Conservation (phyloP, 1,139 yeast species). For the Diutina sp. region DNA sequence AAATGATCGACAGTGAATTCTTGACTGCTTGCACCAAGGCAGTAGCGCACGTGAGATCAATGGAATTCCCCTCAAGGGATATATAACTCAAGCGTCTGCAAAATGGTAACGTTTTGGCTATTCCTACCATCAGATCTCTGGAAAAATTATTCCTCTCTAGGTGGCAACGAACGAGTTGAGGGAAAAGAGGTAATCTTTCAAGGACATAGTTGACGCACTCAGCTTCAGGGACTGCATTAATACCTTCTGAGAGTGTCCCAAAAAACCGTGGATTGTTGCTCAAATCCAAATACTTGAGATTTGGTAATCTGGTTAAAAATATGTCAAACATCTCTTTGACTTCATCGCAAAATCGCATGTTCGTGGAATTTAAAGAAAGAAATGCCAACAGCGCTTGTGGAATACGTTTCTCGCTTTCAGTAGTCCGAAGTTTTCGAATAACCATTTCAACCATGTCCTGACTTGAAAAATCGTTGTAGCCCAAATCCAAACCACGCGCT, state of each 20-base stretch:
- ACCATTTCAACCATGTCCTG: conserved; percentile 15
- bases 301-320: conserved; percentile 28
- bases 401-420: conserved; percentile 11
- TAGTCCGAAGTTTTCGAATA: conserved; percentile 11
- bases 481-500: conserved; percentile 52
- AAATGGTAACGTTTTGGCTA: conserved; percentile 52
- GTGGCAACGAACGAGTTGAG: conserved; percentile 42
- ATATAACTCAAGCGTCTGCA: conserved; percentile 44
- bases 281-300: conserved; percentile 50
- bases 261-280: conserved; percentile 54
- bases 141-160: conserved; percentile 46
- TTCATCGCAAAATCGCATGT: conserved; percentile 19
- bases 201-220: conserved; percentile 27
- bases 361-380: conserved; percentile 41
- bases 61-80: conserved; percentile 46
- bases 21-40: conserved; percentile 29
- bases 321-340: conserved; percentile 22
- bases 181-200: conserved; percentile 46
- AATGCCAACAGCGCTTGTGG: conserved; percentile 20
- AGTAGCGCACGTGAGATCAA: conserved; percentile 31
- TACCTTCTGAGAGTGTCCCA: conserved; percentile 8
- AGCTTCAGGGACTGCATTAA: conserved; percentile 9
- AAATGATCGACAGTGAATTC: conserved; percentile 25
- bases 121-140: conserved; percentile 32
- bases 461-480: conserved; percentile 52